Evolutionary conservation across 139 green algal species (phyloP), one percentile per base, ranked within the genome.

Genomic region (Monoraphidium neglectum): DNA sequence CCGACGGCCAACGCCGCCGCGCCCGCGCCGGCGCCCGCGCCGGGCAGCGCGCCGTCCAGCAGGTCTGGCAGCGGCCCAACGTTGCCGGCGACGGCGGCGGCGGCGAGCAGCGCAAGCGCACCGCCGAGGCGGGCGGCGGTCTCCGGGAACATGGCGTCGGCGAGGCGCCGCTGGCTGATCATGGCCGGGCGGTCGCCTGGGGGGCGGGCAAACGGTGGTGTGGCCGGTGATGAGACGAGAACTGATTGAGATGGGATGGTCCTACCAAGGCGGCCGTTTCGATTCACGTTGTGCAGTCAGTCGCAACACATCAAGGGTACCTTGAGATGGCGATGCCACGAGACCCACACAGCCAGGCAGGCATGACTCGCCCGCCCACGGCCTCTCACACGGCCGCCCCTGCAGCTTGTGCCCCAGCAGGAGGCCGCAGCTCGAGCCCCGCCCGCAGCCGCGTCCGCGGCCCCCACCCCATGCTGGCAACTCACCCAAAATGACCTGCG

Each of bases 401-500:
- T n/a, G n/a, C n/a, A n/a, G n/a, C n/a, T n/a, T n/a, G n/a, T n/a
- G n/a, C n/a, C n/a, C n/a, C n/a, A n/a, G n/a, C n/a, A n/a, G n/a
- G n/a, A n/a, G n/a, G n/a, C n/a, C n/a, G n/a, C n/a, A n/a, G n/a
- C n/a, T n/a, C n/a, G n/a, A n/a, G n/a, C n/a, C n/a, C n/a, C n/a
- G n/a, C n/a, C n/a, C n/a, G n/a, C n/a, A n/a, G n/a, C n/a, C n/a
- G n/a, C n/a, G n/a, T n/a, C n/a, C n/a, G n/a, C n/a, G n/a, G n/a
- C n/a, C n/a, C n/a, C n/a, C n/a, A n/a, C n/a, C n/a, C n/a, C n/a
- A n/a, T n/a, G n/a, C 79, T 43, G 80, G 77, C 43, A 70, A 69
- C 74, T 97, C 90, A 24, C 80, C 88, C n/a, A 97, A 77, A 40
- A 92, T 70, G 28, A 96, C 78, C 77, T 91, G 84, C 26, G 66